Evolutionary conservation across 495 filamentous ascomycete genomes (phyloP).

Genomic region (Tuber indicum): DNA sequence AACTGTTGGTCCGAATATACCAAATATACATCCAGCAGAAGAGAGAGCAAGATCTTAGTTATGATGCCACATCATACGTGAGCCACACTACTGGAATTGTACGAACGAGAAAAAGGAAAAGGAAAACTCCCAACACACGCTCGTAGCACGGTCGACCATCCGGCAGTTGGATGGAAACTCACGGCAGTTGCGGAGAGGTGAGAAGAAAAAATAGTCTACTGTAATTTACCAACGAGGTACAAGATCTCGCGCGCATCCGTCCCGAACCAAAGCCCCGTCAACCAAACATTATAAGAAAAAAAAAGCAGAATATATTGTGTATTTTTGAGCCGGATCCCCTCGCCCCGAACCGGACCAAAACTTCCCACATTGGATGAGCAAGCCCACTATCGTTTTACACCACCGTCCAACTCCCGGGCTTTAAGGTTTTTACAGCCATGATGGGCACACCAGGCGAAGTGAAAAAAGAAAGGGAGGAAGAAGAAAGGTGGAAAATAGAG

Average conservation of each 20-base stretch:
- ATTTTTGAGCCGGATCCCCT: neutral
- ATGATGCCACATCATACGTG: neutral
- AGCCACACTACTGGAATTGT: neutral
- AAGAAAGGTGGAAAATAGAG: neutral
- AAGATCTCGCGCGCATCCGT: neutral
- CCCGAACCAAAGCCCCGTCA: neutral
- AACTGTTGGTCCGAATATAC: neutral
- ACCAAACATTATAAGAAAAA: neutral
- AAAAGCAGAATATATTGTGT: neutral
- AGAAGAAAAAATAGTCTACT: neutral
- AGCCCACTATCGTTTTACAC: neutral
- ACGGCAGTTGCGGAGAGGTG: neutral
- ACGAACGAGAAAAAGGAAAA: neutral
- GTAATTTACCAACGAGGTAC: neutral
- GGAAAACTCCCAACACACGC: neutral
- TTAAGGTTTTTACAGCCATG: neutral
- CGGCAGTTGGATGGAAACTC: neutral
- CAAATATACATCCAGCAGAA: neutral
- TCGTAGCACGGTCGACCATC: neutral
- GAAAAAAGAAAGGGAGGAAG: neutral
- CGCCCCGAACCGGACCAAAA: neutral
- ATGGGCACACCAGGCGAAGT: neutral
- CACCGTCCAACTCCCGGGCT: neutral
- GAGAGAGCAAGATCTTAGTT: neutral
- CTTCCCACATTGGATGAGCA: neutral